Evolutionary conservation across 2,329 filamentous ascomycete species (phyloP).

Genomic region (Phialophora verrucosa): DNA sequence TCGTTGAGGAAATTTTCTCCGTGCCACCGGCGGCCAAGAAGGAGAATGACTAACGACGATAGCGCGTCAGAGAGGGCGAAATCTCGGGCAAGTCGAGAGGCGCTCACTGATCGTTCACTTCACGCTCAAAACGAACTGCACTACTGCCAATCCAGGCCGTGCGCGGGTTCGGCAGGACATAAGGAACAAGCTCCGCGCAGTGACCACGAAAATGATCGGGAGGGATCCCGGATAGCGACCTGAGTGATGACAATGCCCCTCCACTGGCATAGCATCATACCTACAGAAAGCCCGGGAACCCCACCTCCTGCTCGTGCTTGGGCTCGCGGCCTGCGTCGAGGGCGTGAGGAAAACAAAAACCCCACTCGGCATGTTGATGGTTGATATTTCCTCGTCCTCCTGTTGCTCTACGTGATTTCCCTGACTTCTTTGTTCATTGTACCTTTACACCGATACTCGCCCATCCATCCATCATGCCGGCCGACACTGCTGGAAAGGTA

Average conservation of each 20-base stretch:
- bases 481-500: constrained; percentile 40
- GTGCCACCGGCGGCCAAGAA: not conserved
- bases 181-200: not conserved
- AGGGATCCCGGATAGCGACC: constrained; percentile 9
- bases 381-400: constrained; percentile 8
- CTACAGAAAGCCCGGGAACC: constrained; percentile 9
- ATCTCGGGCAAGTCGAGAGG: not conserved
- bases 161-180: not conserved
- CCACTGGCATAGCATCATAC: constrained; percentile 1
- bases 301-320: constrained; percentile 9
- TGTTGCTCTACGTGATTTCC: not conserved
- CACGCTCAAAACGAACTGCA: not conserved
- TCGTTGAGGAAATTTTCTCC: constrained; percentile 19
- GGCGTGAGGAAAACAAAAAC: constrained; percentile 10
- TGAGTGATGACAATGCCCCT: not conserved
- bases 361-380: constrained; percentile 16
- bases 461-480: constrained; percentile 32
- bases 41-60: not conserved
- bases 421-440: not conserved
- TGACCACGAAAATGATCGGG: constrained; percentile 6
- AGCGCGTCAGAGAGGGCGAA: not conserved
- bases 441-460: not conserved
- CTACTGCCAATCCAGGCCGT: not conserved
- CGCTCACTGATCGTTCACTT: not conserved
- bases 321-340: not conserved